A percentile compares a stretch with the other conserved stretches of the same genome.
Evolutionary conservation across 257 asterid genomes (phyloP).

Genomic region (Rauvolfia tetraphylla): DNA sequence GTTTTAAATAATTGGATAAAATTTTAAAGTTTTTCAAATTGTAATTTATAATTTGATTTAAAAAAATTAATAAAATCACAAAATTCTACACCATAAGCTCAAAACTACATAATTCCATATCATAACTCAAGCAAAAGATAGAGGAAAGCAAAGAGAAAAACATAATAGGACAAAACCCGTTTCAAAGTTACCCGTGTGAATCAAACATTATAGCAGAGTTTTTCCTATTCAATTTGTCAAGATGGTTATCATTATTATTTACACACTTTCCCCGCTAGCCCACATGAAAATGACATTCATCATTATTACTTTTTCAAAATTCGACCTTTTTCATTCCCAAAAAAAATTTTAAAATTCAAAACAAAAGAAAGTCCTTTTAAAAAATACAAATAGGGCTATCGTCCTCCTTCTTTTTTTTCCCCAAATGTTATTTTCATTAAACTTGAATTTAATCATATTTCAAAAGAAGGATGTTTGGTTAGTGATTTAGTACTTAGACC

Average conservation of each 20-base stretch:
- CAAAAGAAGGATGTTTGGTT: too few species aligned
- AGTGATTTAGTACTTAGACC: too few species aligned
- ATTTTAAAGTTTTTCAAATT: too few species aligned
- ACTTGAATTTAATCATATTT: too few species aligned
- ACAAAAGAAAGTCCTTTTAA: background rate
- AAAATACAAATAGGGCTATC: background rate
- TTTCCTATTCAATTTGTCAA: slow-evolving; percentile 1
- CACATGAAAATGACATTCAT: background rate
- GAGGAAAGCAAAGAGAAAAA: background rate
- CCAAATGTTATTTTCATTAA: too few species aligned
- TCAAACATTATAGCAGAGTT: background rate
- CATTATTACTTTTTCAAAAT: background rate
- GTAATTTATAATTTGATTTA: too few species aligned
- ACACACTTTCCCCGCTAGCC: background rate
- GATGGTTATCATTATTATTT: background rate
- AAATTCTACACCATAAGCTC: too few species aligned
- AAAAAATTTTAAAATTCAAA: background rate
- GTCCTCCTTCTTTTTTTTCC: too few species aligned
- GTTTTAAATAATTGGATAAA: too few species aligned
- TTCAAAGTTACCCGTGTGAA: background rate
- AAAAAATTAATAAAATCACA: too few species aligned
- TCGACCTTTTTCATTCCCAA: background rate
- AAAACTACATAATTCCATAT: background rate
- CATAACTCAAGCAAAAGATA: background rate
- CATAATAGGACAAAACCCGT: background rate